phyloP scores from a whole-genome alignment of 495 filamentous ascomycete species.

The Geopyxis carbonaria region DNA sequence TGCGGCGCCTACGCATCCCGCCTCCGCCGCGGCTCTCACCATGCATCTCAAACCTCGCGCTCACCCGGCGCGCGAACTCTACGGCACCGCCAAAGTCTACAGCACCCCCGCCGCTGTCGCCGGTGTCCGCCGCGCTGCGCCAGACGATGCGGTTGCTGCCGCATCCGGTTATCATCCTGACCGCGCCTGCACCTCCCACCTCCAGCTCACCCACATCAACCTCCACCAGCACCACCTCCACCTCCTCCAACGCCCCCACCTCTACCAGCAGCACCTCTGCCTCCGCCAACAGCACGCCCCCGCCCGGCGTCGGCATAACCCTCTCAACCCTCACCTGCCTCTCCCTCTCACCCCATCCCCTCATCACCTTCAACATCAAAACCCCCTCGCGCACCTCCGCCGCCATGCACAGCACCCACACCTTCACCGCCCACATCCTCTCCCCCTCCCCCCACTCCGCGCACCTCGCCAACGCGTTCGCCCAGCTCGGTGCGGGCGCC shows the following conservation, averaged over 20 bases:
- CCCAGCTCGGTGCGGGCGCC: constrained; percentile 7
- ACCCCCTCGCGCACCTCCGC: constrained; percentile 14
- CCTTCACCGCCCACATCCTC: constrained; percentile 18
- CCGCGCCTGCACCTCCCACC: constrained; percentile 9
- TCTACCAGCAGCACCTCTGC: too few species aligned
- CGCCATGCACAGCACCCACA: constrained; percentile 14
- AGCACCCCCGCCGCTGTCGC: background rate
- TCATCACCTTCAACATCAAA: constrained; percentile 25
- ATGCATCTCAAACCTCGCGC: too few species aligned
- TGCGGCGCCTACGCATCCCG: too few species aligned
- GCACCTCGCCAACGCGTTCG: constrained; percentile 14
- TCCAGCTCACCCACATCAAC: background rate
- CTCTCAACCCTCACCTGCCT: constrained; percentile 25
- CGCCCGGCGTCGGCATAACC: constrained; percentile 22
- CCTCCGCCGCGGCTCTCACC: too few species aligned
- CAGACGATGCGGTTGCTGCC: background rate
- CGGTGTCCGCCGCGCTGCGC: background rate
- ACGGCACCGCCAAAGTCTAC: too few species aligned
- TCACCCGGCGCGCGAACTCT: too few species aligned
- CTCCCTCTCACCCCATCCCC: constrained; percentile 17
- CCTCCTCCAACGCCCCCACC: constrained; percentile 5
- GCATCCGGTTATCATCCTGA: constrained; percentile 19
- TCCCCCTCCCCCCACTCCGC: constrained; percentile 15
- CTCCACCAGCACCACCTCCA: constrained; percentile 21
- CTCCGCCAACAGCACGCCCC: too few species aligned